Base-by-base conservation (phyloP, 768 basidiomycete species). In the Hericium erinaceus region DNA sequence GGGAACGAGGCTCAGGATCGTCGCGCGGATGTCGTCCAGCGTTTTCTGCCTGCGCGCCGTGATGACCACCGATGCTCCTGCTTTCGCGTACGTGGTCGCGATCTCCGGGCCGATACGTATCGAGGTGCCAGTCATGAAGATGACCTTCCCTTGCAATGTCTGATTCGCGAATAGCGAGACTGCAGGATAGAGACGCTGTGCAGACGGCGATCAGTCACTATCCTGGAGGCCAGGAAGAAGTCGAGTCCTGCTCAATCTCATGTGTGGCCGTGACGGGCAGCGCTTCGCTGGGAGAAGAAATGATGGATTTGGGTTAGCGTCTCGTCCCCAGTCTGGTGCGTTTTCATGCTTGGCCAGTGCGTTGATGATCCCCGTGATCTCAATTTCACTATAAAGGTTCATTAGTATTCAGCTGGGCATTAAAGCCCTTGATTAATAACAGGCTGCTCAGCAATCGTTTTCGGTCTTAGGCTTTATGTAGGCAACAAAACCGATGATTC, bases 91-190 rank as follows among this genome's bases (percentile, higher is more conserved):
- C 22, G 38, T 39, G 52, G 57, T 12, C 33, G 62, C 59, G 12
- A 52, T 58, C 22, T 55, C 62, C 18, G 48, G 28, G 18, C 64
- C 62, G 18, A 64, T 60, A 10, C 64, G 60, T 11, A 44, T 38
- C 4, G 57, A 61, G 8, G 55, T 57, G 15, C 62, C 64, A 15
- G 64, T 63, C 22, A 64, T 44, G 48, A 64, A 52, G n/a, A 61
- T 62, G 44, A 65, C 62, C 49, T 64, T 61, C 13, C 54, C 58
- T 33, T 54, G 46, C 49, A 50, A 60, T 16, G 61, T 58, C 44
- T 55, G 54, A 7, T 41, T 7, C 20, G 37, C 40, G 40, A 44
- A 55, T 6, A 41, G 54, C 1, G 37, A 39, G 22, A 55, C 41
- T 11, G 40, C 24, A 13, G 54, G 54, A 28, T 55, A 55, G n/a